Percentiles rank a stretch among this genome's conserved stretches.
Evolutionary conservation across 257 asterid species (phyloP).

Genomic region (Henckelia pumila): DNA sequence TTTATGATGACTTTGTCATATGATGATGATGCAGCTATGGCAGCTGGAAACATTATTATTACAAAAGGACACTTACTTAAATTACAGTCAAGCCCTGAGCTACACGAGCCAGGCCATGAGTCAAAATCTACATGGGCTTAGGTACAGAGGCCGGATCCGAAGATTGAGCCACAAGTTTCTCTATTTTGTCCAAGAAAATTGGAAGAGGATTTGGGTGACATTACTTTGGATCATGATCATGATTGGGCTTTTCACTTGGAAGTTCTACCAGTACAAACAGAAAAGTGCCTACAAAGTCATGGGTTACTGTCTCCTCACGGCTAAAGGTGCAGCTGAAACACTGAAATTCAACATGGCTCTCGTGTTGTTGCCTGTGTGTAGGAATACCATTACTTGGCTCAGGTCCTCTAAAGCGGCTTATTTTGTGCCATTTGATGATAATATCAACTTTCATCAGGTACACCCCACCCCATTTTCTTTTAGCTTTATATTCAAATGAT

Average conservation of each 20-base stretch:
- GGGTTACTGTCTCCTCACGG: constrained; percentile 92
- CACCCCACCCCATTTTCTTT: background rate
- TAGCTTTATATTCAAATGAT: too few species aligned
- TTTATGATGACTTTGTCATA: constrained; percentile 25
- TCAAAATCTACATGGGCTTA: constrained; percentile 83
- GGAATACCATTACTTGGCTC: constrained; percentile 89
- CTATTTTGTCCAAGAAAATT: constrained; percentile 67
- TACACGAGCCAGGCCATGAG: constrained; percentile 97
- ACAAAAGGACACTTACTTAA: constrained; percentile 92
- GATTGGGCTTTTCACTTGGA: constrained; percentile 87
- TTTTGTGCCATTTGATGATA: constrained; percentile 88
- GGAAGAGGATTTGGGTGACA: constrained; percentile 91
- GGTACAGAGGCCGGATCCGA: constrained; percentile 50
- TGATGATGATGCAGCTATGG: constrained; percentile 82
- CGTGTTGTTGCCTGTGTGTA: constrained; percentile 82
- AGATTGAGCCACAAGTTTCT: constrained; percentile 50
- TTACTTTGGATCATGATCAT: constrained; percentile 62
- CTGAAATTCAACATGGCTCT: constrained; percentile 93
- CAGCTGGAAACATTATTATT: constrained; percentile 96
- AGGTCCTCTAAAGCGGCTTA: constrained; percentile 70
- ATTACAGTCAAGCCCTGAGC: constrained; percentile 94
- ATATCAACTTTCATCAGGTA: constrained; percentile 96
- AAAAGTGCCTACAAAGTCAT: constrained; percentile 66
- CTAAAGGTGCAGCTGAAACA: constrained; percentile 97
- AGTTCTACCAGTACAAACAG: constrained; percentile 67